phyloP scores from a whole-genome alignment of 2,329 filamentous ascomycete genomes.

The Thelonectria discophora region DNA sequence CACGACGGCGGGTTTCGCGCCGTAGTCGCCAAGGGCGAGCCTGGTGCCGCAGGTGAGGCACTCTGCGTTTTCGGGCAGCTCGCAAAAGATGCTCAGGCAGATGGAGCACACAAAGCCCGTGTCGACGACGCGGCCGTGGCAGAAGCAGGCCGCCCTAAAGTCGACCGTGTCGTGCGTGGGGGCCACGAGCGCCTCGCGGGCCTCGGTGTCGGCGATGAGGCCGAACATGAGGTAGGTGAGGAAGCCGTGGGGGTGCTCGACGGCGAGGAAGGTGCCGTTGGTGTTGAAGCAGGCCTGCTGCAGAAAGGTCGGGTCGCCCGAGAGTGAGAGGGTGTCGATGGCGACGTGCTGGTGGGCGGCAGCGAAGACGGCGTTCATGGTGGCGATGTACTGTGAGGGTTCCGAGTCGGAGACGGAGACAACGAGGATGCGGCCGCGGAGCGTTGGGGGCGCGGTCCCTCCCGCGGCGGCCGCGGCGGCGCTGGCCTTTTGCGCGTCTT shows the following conservation, averaged over 20 bases:
- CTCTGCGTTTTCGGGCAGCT: conserved; percentile 66
- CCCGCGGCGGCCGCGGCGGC: too few species aligned
- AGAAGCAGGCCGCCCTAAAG: conserved; percentile 98
- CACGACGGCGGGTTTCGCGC: conserved; percentile 78
- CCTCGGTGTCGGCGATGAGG: conserved; percentile 74
- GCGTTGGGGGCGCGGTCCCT: conserved; percentile 43
- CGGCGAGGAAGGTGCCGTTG: conserved; percentile 63
- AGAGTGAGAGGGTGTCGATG: conserved; percentile 89
- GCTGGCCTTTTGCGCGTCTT: conserved; percentile 48
- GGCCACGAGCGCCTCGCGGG: conserved; percentile 71
- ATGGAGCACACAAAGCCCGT: conserved; percentile 96
- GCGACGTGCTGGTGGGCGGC: conserved; percentile 88
- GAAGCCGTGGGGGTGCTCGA: conserved; percentile 71
- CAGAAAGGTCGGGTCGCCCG: conserved; percentile 87
- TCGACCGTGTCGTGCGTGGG: conserved; percentile 89
- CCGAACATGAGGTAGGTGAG: conserved; percentile 95
- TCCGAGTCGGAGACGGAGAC: conserved; percentile 87
- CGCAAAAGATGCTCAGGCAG: conserved; percentile 93
- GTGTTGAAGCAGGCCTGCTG: conserved; percentile 83
- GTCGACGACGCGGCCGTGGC: conserved; percentile 89
- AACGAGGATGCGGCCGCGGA: conserved; percentile 77
- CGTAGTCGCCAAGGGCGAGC: conserved; percentile 79
- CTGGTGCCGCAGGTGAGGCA: conserved; percentile 87
- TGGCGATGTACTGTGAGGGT: conserved; percentile 92
- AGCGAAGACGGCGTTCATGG: conserved; percentile 98